phyloP scores from a whole-genome alignment of 2,329 filamentous ascomycete genomes.

The Penicillium janthinellum region DNA sequence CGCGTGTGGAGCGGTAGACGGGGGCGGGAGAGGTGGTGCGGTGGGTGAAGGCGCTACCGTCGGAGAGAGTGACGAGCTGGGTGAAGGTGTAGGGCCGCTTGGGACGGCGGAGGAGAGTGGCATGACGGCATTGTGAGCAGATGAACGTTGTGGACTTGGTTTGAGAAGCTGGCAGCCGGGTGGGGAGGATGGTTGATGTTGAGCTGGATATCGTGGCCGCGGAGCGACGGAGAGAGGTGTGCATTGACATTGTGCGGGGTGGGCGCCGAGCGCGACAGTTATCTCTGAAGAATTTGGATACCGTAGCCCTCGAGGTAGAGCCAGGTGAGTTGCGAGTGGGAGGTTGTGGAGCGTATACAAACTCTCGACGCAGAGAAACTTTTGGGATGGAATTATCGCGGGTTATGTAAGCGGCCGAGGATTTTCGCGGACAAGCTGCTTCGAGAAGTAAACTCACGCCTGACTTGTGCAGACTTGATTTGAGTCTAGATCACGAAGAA shows the following conservation, averaged over 20 bases:
- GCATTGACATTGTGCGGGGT: slow-evolving; percentile 37
- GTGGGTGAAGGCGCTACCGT: slow-evolving; percentile 74
- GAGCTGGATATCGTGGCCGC: slow-evolving; percentile 31
- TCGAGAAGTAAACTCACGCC: background rate
- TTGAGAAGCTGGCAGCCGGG: slow-evolving; percentile 35
- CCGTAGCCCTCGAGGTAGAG: background rate
- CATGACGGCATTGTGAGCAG: slow-evolving; percentile 70
- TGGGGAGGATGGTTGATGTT: slow-evolving; percentile 38
- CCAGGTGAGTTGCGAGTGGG: slow-evolving; percentile 4
- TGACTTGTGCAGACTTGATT: slow-evolving; percentile 1
- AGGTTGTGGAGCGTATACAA: slow-evolving; percentile 24
- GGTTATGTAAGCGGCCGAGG: slow-evolving; percentile 37
- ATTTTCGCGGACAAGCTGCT: slow-evolving; percentile 23
- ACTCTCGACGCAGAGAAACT: slow-evolving; percentile 34
- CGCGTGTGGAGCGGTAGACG: slow-evolving; percentile 68
- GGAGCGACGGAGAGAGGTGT: slow-evolving; percentile 39
- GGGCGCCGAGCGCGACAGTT: background rate
- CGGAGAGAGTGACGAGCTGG: slow-evolving; percentile 89
- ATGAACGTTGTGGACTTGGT: slow-evolving; percentile 44
- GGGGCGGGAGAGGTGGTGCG: slow-evolving; percentile 55
- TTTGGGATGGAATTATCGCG: slow-evolving; percentile 28
- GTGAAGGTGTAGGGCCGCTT: slow-evolving; percentile 94
- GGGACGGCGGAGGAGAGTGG: slow-evolving; percentile 83
- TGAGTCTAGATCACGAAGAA: slow-evolving; percentile 25
- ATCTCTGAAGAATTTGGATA: background rate